Evolutionary conservation across 176 grass and related monocot genomes (phyloP).

Genomic region (Eremochloa ophiuroides): DNA sequence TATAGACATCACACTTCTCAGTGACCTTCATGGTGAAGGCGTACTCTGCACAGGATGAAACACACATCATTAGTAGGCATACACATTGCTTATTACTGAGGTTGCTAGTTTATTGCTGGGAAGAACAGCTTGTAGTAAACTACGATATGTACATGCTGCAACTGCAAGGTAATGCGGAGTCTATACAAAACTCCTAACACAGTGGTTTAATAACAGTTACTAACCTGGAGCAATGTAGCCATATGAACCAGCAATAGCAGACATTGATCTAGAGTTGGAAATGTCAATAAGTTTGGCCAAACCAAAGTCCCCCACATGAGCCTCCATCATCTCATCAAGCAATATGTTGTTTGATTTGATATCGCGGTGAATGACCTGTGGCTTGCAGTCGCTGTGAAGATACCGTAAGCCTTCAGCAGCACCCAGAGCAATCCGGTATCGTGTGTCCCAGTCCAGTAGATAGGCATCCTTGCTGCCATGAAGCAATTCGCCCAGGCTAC

Average conservation of each 20-base stretch:
- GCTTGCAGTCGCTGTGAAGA: slow-evolving; percentile 89
- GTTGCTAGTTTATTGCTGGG: background rate
- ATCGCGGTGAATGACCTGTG: slow-evolving; percentile 86
- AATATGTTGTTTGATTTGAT: slow-evolving; percentile 99
- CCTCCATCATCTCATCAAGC: slow-evolving; percentile 81
- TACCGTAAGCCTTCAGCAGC: slow-evolving; percentile 88
- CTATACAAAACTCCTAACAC: background rate
- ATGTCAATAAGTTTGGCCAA: slow-evolving; percentile 83
- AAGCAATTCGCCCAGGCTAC: slow-evolving; percentile 86
- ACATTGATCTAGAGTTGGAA: slow-evolving; percentile 87
- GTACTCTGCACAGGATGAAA: slow-evolving; percentile 62
- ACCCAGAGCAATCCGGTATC: slow-evolving; percentile 75
- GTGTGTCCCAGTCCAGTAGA: slow-evolving; percentile 75
- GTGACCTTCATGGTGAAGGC: slow-evolving; percentile 99
- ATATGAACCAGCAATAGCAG: slow-evolving; percentile 84
- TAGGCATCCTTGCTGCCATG: slow-evolving; percentile 54
- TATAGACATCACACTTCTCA: slow-evolving; percentile 94
- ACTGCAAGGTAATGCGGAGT: background rate
- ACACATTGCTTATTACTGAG: slow-evolving; percentile 8
- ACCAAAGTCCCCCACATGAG: slow-evolving; percentile 95
- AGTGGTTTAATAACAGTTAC: background rate
- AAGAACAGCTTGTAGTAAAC: slow-evolving; percentile 20
- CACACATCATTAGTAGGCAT: slow-evolving; percentile 18
- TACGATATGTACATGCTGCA: background rate
- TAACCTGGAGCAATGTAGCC: slow-evolving; percentile 95